phyloP scores from a whole-genome alignment of 202 grass and related monocot genomes.

The Cymbopogon flexuosus region DNA sequence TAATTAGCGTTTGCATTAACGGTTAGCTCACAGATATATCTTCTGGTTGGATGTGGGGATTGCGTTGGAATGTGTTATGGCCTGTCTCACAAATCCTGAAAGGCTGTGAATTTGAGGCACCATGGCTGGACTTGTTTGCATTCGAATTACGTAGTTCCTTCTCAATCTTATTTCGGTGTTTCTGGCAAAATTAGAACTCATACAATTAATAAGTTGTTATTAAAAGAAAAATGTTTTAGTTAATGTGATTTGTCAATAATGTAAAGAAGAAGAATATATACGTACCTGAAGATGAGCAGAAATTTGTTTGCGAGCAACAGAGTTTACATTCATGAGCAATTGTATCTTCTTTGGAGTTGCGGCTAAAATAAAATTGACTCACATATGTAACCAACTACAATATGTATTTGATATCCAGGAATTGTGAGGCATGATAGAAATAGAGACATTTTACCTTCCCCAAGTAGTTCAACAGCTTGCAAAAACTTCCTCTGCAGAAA shows the following conservation, averaged over 20 bases:
- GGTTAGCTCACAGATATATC: neutral
- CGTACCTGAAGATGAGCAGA: constrained; percentile 24
- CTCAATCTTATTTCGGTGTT: constrained; percentile 8
- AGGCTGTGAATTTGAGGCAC: neutral
- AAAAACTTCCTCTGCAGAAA: constrained; percentile 28
- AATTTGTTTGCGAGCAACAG: constrained; percentile 1
- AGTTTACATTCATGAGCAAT: constrained; percentile 1
- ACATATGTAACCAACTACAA: neutral
- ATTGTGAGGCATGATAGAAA: neutral
- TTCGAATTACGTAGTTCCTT: neutral
- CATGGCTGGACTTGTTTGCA: neutral
- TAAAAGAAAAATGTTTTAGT: neutral
- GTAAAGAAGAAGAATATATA: neutral
- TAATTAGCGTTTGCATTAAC: neutral
- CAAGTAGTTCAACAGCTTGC: constrained; percentile 15
- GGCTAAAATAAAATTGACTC: constrained; percentile 17
- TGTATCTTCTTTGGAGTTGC: constrained; percentile 18
- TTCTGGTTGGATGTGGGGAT: neutral
- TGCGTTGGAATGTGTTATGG: neutral
- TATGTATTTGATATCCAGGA: neutral
- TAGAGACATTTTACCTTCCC: constrained; percentile 11
- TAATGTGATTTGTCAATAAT: neutral
- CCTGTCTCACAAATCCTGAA: neutral
- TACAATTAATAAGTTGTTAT: neutral
- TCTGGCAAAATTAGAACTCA: neutral